Conservation (phyloP, 805 yeast species). For the Scheffersomyces ergatensis region DNA sequence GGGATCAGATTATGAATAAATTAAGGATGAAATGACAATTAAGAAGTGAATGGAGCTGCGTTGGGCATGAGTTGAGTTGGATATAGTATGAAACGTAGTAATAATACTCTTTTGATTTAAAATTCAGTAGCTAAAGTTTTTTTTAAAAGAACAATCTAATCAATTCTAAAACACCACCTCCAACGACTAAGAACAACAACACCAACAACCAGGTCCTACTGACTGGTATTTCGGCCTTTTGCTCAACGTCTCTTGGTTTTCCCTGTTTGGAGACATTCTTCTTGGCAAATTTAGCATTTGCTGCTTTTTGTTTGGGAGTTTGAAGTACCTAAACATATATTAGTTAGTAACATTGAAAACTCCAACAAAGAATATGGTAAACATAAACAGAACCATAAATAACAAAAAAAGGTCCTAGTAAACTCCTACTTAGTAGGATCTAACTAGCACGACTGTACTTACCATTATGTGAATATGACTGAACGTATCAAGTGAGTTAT, state of each 20-base stretch:
- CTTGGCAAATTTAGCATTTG: constrained; percentile 82
- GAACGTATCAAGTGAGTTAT: too few species aligned
- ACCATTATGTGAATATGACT: too few species aligned
- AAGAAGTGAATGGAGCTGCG: too few species aligned
- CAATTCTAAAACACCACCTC: constrained; percentile 79
- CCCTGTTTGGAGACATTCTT: constrained; percentile 73
- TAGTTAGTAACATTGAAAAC: background rate
- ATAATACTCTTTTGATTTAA: too few species aligned
- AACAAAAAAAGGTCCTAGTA: background rate
- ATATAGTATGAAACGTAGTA: too few species aligned
- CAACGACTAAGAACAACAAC: constrained; percentile 66
- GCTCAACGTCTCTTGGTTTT: constrained; percentile 42
- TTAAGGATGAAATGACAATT: too few species aligned
- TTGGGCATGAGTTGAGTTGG: too few species aligned
- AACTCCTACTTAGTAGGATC: too few species aligned
- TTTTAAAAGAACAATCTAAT: constrained; percentile 53
- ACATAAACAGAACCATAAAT: background rate
- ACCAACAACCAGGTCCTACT: constrained; percentile 64
- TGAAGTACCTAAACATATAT: constrained; percentile 55
- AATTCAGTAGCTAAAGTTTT: too few species aligned
- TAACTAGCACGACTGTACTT: too few species aligned
- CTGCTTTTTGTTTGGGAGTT: constrained; percentile 83
- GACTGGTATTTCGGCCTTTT: constrained; percentile 47
- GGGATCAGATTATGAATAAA: too few species aligned
- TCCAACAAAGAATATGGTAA: background rate